phyloP scores from a whole-genome alignment of 305 asterid genomes.

The Fraxinus ornus region DNA sequence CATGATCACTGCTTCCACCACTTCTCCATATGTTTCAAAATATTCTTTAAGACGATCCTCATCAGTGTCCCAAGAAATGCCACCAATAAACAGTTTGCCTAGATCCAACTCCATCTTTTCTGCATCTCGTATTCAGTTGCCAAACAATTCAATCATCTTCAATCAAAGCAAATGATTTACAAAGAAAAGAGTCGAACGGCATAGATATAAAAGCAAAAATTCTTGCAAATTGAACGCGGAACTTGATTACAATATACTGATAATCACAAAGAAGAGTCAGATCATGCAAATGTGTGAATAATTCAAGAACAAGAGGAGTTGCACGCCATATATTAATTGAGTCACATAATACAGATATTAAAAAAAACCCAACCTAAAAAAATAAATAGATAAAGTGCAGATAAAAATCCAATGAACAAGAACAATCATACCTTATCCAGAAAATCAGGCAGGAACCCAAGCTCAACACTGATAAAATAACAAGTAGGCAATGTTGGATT shows the following conservation, averaged over 20 bases:
- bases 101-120: conserved; percentile 60
- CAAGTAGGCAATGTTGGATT: conserved; percentile 38
- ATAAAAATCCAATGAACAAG: neutral
- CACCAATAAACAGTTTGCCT: conserved; percentile 69
- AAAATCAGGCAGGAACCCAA: conserved; percentile 44
- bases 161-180: conserved; percentile 7
- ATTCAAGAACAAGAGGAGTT: conserved; percentile 7
- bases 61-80: conserved; percentile 74
- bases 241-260: conserved; percentile 8
- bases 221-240: conserved; percentile 5
- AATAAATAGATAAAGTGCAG: conserved; percentile 36
- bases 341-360: conserved; percentile 3
- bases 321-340: neutral
- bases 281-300: conserved; percentile 21
- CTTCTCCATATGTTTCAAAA: conserved; percentile 59
- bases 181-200: neutral
- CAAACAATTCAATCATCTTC: conserved; percentile 6
- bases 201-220: neutral
- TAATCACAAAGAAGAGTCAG: conserved; percentile 16
- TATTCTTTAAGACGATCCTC: conserved; percentile 68
- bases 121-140: conserved; percentile 22
- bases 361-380: conserved; percentile 8
- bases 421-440: conserved; percentile 43
- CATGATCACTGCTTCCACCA: conserved; percentile 73
- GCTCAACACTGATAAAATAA: conserved; percentile 34